These are phyloP conservation scores for Harringtonia aguacate DNA, from an alignment of 2,329 filamentous ascomycete species.

Conservation along the genomic window DNA sequence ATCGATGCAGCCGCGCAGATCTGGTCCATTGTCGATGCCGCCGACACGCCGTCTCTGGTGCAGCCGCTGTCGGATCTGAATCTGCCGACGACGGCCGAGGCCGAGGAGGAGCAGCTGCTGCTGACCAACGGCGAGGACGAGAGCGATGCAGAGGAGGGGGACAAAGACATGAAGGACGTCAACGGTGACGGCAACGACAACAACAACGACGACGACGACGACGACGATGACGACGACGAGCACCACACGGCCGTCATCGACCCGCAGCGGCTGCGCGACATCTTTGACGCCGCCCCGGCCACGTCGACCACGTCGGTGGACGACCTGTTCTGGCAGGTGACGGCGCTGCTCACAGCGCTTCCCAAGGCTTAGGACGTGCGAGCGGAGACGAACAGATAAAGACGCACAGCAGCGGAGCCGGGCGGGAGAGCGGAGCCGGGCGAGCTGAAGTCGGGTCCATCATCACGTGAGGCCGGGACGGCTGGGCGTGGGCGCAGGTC, in stretches of 20 bases:
- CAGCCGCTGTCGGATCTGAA: conserved; percentile 44
- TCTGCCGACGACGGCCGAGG: conserved; percentile 26
- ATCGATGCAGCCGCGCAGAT: conserved; percentile 70
- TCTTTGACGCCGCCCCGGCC: conserved; percentile 60
- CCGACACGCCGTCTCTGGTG: conserved; percentile 41
- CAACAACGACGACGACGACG: conserved; percentile 18
- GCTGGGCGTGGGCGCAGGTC: too few species aligned
- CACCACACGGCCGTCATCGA: conserved; percentile 51
- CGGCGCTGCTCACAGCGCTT: conserved; percentile 41
- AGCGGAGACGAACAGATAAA: too few species aligned
- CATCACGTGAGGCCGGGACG: too few species aligned
- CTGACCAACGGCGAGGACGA: not conserved
- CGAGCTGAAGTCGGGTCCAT: too few species aligned
- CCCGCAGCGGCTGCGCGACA: conserved; percentile 55
- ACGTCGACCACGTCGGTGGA: conserved; percentile 62
- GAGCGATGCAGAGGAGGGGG: not conserved
- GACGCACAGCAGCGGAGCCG: too few species aligned
- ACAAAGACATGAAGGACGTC: conserved; percentile 23
- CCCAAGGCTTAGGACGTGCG: too few species aligned
- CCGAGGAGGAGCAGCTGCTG: conserved; percentile 22
- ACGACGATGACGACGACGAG: conserved; percentile 22
- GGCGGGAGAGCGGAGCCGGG: too few species aligned
- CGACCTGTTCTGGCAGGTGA: conserved; percentile 66
- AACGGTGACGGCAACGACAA: conserved; percentile 30
- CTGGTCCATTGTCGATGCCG: conserved; percentile 49